Evolutionary conservation across 2,329 filamentous ascomycete genomes (phyloP).

Genomic region (Cephalotrichum gorgonifer): DNA sequence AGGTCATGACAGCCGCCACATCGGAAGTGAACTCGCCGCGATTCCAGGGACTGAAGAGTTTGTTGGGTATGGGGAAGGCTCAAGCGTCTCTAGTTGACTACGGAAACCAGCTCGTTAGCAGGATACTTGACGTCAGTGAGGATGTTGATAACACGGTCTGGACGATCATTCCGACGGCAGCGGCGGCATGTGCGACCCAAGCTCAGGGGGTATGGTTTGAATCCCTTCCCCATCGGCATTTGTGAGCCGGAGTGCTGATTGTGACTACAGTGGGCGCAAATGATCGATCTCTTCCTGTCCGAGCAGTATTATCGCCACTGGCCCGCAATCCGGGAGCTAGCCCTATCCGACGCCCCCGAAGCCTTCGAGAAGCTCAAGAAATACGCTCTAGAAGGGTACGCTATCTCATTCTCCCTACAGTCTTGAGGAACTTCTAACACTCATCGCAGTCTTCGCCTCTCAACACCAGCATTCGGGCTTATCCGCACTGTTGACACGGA

Average conservation of each 20-base stretch:
- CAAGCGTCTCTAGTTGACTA: conserved; percentile 37
- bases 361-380: conserved; percentile 34
- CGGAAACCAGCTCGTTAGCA: conserved; percentile 45
- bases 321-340: conserved; percentile 34
- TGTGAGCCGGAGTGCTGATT: background rate
- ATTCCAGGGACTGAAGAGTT: background rate
- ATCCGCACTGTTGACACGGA: conserved; percentile 29
- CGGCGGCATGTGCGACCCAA: conserved; percentile 48
- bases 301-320: conserved; percentile 32
- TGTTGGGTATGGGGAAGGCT: background rate
- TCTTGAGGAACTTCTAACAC: background rate
- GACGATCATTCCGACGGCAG: conserved; percentile 46
- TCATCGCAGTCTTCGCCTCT: conserved; percentile 30
- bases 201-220: conserved; percentile 24
- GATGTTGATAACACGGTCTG: conserved; percentile 43
- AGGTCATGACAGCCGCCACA: conserved; percentile 38
- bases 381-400: conserved; percentile 33
- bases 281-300: conserved; percentile 40
- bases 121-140: conserved; percentile 42
- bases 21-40: conserved; percentile 8
- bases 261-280: conserved; percentile 30
- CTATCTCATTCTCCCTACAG: background rate
- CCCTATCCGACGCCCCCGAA: conserved; percentile 28
- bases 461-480: conserved; percentile 33
- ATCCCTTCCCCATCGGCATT: background rate